Base-by-base conservation (phyloP, 495 filamentous ascomycete genomes). In the Aspergillus ellipticus region DNA sequence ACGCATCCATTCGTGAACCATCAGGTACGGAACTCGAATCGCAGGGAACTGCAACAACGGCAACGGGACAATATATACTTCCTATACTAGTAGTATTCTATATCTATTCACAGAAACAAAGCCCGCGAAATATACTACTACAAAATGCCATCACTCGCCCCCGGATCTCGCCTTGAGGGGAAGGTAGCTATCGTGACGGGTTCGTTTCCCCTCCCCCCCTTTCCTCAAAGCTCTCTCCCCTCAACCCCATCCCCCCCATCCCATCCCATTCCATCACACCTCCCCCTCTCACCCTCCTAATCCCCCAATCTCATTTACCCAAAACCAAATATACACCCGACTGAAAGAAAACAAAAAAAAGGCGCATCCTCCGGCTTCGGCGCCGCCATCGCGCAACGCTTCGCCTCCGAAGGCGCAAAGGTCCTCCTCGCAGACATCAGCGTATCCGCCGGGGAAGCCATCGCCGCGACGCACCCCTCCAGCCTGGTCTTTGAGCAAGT, bases 141-240 rank as follows among this genome's bases (percentile, higher is more conserved):
- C 7, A 20, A 37, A 45, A 60, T 52, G 54, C 45, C 57, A 62
- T 20, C 21, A 7, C 39, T 43, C 11, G 1, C 39, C 6, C 51
- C 37, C 1, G 64, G 69, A 42, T 58, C 66, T 15, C 62, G 72
- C 58, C 79, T 98, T 19, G 78, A 85, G 47, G 92, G 89, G 72
- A 98, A 97, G 75, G 96, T 96, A 73, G 89, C 89, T 68, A 85
- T 98, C 59, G 82, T 98, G 64, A 98, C 94, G 17, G 93, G 93
- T 67, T 39, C 15, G 61, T 52, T 5, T 56, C 10, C 51, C 11
- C 16, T 29, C 13, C 13, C 10, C n/a, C 24, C n/a, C 7, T 42
- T 33, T 24, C 21, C 9, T 33, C 7, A 11, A 35, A 20, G 21
- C 31, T 10, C 13, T 88, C 84, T 42, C 11, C 10, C 31, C 6